Conservation (phyloP, 768 basidiomycete genomes). For the Strobilomyces dryophilus region DNA sequence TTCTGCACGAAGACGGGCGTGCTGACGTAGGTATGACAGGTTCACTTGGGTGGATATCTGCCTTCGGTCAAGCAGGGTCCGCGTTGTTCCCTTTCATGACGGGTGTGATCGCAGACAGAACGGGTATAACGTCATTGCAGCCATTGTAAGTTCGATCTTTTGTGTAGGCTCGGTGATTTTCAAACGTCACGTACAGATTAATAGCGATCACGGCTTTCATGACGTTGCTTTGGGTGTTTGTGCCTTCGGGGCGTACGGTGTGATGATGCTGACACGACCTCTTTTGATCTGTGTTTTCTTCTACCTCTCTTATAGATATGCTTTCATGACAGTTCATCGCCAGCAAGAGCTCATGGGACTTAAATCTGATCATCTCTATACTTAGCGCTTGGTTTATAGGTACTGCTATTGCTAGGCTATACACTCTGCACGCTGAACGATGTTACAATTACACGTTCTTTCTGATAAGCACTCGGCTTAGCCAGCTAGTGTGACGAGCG, state of each 20-base stretch:
- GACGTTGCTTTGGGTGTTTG: conserved; percentile 38
- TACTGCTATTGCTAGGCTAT: too few species aligned
- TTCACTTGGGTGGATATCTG: conserved; percentile 65
- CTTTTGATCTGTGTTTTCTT: too few species aligned
- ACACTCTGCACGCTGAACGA: too few species aligned
- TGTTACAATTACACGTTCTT: too few species aligned
- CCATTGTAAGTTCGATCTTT: conserved; percentile 21
- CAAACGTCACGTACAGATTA: conserved; percentile 4
- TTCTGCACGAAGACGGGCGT: background rate
- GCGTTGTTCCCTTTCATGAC: conserved; percentile 72
- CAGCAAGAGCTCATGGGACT: too few species aligned
- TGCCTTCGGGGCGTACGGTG: conserved; percentile 28
- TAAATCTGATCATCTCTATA: too few species aligned
- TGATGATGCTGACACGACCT: background rate
- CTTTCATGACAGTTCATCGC: too few species aligned
- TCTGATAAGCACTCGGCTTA: too few species aligned
- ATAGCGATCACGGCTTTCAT: conserved; percentile 42
- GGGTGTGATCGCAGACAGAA: conserved; percentile 59
- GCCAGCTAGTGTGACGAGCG: too few species aligned
- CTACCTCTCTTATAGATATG: too few species aligned
- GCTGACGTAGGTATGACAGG: conserved; percentile 25
- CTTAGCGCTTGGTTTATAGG: too few species aligned
- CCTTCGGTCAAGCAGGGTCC: conserved; percentile 69
- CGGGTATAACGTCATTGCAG: conserved; percentile 45
- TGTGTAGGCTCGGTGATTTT: background rate